Conservation (phyloP, 345 rosid genomes). For the Carallia brachiata region DNA sequence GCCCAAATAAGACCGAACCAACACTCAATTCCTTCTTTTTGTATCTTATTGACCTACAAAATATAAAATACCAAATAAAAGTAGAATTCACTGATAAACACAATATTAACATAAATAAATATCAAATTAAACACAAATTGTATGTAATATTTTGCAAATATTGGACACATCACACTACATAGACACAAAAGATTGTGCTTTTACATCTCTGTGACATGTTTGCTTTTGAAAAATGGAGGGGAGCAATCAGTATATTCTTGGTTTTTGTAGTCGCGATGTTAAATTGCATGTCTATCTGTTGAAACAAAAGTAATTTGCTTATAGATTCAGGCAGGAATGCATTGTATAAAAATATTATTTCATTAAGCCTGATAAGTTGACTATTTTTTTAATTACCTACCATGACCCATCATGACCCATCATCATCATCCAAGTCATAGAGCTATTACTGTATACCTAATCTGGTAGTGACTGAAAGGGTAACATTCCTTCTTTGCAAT, state of each 20-base stretch:
- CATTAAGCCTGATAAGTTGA: not conserved
- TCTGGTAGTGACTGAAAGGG: not conserved
- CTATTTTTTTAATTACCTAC: not conserved
- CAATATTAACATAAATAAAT: too few species aligned
- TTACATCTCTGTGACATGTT: not conserved
- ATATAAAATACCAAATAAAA: too few species aligned
- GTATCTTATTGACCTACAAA: too few species aligned
- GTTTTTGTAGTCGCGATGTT: not conserved
- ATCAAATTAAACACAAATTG: too few species aligned
- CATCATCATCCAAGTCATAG: not conserved
- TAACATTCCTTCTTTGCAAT: constrained; percentile 4
- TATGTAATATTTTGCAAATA: too few species aligned
- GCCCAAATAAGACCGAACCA: too few species aligned
- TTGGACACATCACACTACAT: not conserved
- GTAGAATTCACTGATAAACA: too few species aligned
- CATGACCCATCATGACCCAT: too few species aligned
- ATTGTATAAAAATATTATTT: not conserved
- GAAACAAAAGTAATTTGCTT: not conserved
- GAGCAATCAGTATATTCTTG: not conserved
- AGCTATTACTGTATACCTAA: not conserved
- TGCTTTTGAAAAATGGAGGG: not conserved
- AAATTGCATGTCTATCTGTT: not conserved
- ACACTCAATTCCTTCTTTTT: too few species aligned
- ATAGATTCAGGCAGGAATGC: not conserved
- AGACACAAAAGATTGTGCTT: not conserved